Evolutionary conservation across 345 rosid species (phyloP).

Genomic region (Gossypium australe): DNA sequence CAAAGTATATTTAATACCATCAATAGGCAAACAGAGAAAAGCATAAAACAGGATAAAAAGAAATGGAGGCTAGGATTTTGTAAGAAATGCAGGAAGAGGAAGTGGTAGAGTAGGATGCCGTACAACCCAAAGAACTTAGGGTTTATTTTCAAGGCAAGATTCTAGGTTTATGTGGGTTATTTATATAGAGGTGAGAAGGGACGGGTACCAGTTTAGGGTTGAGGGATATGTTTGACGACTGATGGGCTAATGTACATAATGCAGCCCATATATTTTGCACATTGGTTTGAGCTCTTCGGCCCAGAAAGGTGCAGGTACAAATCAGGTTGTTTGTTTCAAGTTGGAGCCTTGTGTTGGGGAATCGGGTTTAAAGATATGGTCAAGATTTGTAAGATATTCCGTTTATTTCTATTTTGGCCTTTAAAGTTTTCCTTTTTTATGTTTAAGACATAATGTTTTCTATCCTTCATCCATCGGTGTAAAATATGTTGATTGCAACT

Average conservation of each 20-base stretch:
- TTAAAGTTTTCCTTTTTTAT: too few relatives aligned
- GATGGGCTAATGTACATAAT: background rate
- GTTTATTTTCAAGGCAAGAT: background rate
- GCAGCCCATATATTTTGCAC: background rate
- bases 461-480: too few relatives aligned
- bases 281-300: background rate
- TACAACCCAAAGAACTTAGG: background rate
- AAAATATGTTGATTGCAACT: too few relatives aligned
- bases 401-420: too few relatives aligned
- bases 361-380: background rate
- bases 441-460: too few relatives aligned
- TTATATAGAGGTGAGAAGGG: background rate
- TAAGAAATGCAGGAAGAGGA: background rate
- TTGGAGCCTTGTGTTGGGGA: too few relatives aligned
- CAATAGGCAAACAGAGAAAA: slow-evolving; percentile 26
- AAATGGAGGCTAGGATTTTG: too few relatives aligned
- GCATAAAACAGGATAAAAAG: too few relatives aligned
- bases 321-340: background rate
- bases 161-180: background rate
- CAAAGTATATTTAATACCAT: slow-evolving; percentile 65
- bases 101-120: background rate
- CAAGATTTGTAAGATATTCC: too few relatives aligned
- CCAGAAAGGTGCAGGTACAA: too few relatives aligned
- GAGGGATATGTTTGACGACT: background rate
- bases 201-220: background rate